phyloP scores from a whole-genome alignment of 352 stramenopile species.

The Phytophthora aleatoria region DNA sequence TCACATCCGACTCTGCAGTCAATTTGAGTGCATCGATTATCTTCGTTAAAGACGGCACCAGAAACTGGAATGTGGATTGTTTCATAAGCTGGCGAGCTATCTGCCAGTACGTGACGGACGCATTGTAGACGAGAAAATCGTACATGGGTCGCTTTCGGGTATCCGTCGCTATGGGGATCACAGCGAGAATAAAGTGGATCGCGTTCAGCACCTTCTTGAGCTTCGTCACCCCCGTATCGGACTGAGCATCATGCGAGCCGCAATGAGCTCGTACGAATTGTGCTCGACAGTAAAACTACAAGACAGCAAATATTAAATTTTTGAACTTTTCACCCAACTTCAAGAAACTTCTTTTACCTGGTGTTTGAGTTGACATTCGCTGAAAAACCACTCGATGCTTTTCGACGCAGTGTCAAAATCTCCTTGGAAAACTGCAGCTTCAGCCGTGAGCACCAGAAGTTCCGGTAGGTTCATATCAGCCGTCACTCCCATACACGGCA shows the following conservation, averaged over 20 bases:
- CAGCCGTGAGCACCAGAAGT: conserved; percentile 76
- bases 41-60: conserved; percentile 61
- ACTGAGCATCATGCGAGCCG: conserved; percentile 45
- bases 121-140: conserved; percentile 93
- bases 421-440: conserved; percentile 64
- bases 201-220: conserved; percentile 71
- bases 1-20: conserved; percentile 69
- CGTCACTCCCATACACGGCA: conserved; percentile 33
- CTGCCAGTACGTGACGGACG: conserved; percentile 87
- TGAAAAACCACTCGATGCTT: conserved; percentile 76
- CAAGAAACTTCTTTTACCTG: conserved; percentile 50
- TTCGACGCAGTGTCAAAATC: conserved; percentile 66
- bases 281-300: conserved; percentile 88
- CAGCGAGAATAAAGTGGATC: conserved; percentile 73
- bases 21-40: conserved; percentile 76
- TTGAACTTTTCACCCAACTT: conserved; percentile 1
- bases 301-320: not conserved
- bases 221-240: conserved; percentile 44
- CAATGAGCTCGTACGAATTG: conserved; percentile 83
- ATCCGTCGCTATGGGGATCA: conserved; percentile 74
- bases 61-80: conserved; percentile 69
- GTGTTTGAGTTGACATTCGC: conserved; percentile 64
- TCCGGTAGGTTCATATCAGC: conserved; percentile 59
- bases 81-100: conserved; percentile 88
- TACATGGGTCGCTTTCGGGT: conserved; percentile 68